phyloP scores from a whole-genome alignment of 2,329 filamentous ascomycete species.

The Fusarium duplospermum region DNA sequence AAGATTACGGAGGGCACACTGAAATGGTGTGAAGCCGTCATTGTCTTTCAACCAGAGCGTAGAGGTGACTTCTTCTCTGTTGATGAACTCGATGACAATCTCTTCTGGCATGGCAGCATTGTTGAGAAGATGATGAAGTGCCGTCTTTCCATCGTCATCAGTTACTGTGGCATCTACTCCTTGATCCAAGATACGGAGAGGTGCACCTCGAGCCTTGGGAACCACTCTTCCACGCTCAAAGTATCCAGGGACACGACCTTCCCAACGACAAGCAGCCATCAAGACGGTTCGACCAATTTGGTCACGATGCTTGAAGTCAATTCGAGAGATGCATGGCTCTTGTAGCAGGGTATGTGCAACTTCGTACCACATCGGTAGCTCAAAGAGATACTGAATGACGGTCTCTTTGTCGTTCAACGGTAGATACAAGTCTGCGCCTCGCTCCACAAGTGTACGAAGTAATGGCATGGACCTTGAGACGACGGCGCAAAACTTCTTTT shows the following conservation, averaged over 20 bases:
- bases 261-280: constrained; percentile 35
- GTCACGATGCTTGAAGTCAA: constrained; percentile 35
- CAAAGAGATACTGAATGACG: constrained; percentile 31
- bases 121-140: constrained; percentile 34
- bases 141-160: constrained; percentile 32
- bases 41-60: constrained; percentile 16
- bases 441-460: constrained; percentile 12
- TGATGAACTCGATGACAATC: constrained; percentile 24
- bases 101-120: constrained; percentile 22
- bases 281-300: constrained; percentile 29
- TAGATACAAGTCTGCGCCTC: constrained; percentile 29
- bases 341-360: constrained; percentile 4
- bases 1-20: constrained; percentile 23
- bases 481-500: background rate
- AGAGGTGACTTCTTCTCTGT: constrained; percentile 18
- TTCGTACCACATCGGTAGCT: background rate
- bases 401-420: constrained; percentile 34
- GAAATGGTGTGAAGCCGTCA: constrained; percentile 18
- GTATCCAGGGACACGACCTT: background rate
- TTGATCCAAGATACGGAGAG: constrained; percentile 23
- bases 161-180: constrained; percentile 25
- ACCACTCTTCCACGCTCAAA: background rate
- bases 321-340: constrained; percentile 28
- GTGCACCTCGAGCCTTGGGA: background rate
- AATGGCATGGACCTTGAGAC: background rate